phyloP scores from a whole-genome alignment of 345 rosid species.

The Lumnitzera racemosa region DNA sequence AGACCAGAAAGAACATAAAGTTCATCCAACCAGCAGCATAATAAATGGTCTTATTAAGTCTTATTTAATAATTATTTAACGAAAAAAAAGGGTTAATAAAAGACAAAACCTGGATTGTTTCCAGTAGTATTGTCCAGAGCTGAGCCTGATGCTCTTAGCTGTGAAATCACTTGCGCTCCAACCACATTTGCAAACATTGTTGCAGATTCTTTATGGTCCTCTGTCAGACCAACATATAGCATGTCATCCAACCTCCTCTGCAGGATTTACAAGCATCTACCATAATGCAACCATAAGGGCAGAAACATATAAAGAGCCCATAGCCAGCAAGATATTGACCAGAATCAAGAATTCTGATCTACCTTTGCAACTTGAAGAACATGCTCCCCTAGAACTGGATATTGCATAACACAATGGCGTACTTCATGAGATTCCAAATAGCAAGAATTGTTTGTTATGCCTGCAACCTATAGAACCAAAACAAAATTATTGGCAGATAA shows the following conservation, averaged over 20 bases:
- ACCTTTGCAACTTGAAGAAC: conserved; percentile 95
- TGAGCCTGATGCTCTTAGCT: conserved; percentile 32
- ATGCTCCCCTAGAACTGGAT: conserved; percentile 57
- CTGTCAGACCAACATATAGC: conserved; percentile 94
- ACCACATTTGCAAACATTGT: conserved; percentile 87
- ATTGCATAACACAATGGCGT: conserved; percentile 75
- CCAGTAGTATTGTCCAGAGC: conserved; percentile 12
- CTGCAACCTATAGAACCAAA: conserved; percentile 63
- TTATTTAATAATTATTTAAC: not conserved
- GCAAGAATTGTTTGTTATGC: conserved; percentile 87
- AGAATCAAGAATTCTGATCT: conserved; percentile 15
- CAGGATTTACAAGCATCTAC: conserved; percentile 46
- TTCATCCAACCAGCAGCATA: no score
- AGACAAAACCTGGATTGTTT: conserved; percentile 31
- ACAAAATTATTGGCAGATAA: not conserved
- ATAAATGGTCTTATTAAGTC: no score
- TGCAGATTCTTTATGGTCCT: conserved; percentile 90
- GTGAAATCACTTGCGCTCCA: conserved; percentile 87
- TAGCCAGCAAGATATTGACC: conserved; percentile 1
- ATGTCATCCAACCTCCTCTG: conserved; percentile 93
- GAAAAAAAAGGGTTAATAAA: not conserved
- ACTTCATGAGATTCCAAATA: conserved; percentile 67
- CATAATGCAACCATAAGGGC: conserved; percentile 26
- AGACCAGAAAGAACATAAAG: no score
- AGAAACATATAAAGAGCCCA: conserved; percentile 18